Evolutionary conservation across 305 asterid genomes (phyloP), one percentile per base, ranked within the genome.

Genomic region (Solanum chacoense): DNA sequence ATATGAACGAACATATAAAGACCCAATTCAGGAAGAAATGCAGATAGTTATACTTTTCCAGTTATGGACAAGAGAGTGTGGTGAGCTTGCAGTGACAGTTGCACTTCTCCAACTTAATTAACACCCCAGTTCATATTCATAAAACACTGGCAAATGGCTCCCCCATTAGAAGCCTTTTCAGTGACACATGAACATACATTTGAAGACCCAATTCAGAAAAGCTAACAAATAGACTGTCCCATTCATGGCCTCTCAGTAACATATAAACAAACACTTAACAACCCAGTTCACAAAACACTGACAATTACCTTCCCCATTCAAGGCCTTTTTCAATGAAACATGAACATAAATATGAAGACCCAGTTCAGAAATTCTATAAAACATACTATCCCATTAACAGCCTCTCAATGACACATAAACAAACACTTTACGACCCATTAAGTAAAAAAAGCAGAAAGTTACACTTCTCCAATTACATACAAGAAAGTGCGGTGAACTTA

Each of bases 401-500:
- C 26, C 59, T 45, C 89, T 45, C 59, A 50, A 8, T 2, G 76
- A 3, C 85, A 50, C 42, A 29, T 18, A 16, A 29, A 45, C 31
- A 83, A 50, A 83, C 86, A 45, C 6, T 4, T 45, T 3, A 45
- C 11, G 71, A 16, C 86, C 85, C 38, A 29, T 65, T n/a, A 65
- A 65, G 29, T 26, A 67, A 67, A 67, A 67, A 11, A 24, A 24
- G 7, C 13, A 65, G 29, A n/a, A 63, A 65, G 71, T 59, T 22
- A 22, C 71, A 22, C 0, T 59, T 59, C 28, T 9, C 28, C 71
- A 59, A 59, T 59, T 59, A 22, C 72, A 65, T 9, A 40, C 87
- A 88, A 88, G 28, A 38, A 26, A 55, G 36, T 71, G 77, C 22
- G 76, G 78, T 71, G 11, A 28, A 84, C 92, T 86, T 94, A 97